Base-by-base conservation (phyloP, 495 filamentous ascomycete species). In the Massariosphaeria phaeospora region DNA sequence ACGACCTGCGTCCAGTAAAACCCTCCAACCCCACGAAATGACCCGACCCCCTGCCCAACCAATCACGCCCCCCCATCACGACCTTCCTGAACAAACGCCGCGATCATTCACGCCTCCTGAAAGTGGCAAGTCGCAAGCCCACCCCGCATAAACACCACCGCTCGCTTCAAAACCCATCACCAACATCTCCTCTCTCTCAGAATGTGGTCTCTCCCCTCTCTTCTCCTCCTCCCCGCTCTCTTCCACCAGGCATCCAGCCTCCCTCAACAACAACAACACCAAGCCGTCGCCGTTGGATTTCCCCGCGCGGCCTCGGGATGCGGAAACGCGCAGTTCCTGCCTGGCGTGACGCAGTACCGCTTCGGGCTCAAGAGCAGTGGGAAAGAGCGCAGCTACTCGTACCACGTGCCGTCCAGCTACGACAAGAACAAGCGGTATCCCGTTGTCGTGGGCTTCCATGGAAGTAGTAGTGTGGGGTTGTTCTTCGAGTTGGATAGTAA, bases 371-470 rank as follows among this genome's bases (percentile, higher is more conserved):
- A 55, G 30, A 55, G 50, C 30, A 45, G 50, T 23, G 50, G 57
- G 10, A 53, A 54, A 21, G 34, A 49, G 21, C 50, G 57, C 17
- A 61, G 51, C 35, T 61, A 55, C 29, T 48, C 36, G 20, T 46
- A 47, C 24, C 57, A 55, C 30, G 36, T 61, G 0, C 57, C 57
- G 0, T 33, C 38, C 2, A 23, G 15, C 25, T 55, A 61, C 30
- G 43, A 44, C 42, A 48, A 45, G 35, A 40, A 49, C n/a, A 55
- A 55, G 39, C 29, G 23, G 40, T 61, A 61, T 24, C 57, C 50
- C 17, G 43, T 61, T 5, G 57, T 60, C 17, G 8, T 61, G 1
- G 57, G 44, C 17, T 61, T 61, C 39, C 57, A 61, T 50, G 57
- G 57, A 1, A 44, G 35, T 1, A 55, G 51, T 18, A 61, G 48